A percentile compares a stretch with the other conserved stretches of the same genome.
Conservation (phyloP, 768 basidiomycete genomes). For the Lactarius quietus region DNA sequence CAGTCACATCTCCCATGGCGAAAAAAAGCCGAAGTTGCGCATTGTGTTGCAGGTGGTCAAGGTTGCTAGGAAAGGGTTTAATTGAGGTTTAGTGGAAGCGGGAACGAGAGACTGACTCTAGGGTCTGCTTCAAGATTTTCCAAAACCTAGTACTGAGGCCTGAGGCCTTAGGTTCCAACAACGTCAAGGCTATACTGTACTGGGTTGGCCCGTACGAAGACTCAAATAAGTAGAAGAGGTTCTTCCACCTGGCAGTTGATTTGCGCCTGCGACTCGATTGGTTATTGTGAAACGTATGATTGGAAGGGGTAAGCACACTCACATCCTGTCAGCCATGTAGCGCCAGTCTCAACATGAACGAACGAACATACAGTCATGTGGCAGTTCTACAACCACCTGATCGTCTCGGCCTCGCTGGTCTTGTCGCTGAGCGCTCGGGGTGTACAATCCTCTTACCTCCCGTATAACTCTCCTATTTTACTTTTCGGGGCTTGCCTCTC, state of each 20-base stretch:
- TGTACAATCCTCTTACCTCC: not conserved
- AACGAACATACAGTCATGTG: not conserved
- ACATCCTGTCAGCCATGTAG: too few relatives aligned
- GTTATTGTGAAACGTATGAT: not conserved
- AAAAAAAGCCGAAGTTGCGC: slow-evolving; percentile 67
- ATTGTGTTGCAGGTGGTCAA: slow-evolving; percentile 61
- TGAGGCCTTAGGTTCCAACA: not conserved
- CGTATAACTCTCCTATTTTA: not conserved
- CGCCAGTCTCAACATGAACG: not conserved
- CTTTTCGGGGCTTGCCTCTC: too few relatives aligned
- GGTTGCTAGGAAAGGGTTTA: slow-evolving; percentile 40
- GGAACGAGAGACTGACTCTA: slow-evolving; percentile 33
- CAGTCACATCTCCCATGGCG: slow-evolving; percentile 73
- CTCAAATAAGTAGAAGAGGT: not conserved
- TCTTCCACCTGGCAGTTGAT: slow-evolving; percentile 12
- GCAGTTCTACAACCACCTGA: not conserved
- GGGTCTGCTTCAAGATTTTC: too few relatives aligned
- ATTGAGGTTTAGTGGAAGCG: not conserved
- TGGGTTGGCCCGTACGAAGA: slow-evolving; percentile 10
- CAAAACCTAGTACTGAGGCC: too few relatives aligned
- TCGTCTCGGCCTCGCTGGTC: not conserved
- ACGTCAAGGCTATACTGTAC: slow-evolving; percentile 8
- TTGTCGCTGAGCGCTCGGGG: not conserved
- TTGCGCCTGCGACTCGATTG: not conserved
- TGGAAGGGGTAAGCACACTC: slow-evolving; percentile 10